These are phyloP conservation scores for Capsicum chinense DNA, from an alignment of 257 asterid species.

Conservation along the genomic window DNA sequence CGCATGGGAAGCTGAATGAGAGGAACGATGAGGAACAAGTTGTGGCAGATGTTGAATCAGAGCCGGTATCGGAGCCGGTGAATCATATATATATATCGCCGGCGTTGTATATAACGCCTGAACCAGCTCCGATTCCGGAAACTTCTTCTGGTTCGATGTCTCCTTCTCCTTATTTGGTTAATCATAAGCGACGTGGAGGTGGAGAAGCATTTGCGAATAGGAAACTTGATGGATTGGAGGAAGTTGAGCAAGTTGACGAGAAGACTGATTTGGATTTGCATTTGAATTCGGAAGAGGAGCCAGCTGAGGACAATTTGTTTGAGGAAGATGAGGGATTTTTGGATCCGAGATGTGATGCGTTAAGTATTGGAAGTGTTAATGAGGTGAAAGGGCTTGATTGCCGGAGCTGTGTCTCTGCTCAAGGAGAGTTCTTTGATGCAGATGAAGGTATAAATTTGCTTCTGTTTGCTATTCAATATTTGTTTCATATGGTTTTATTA, in stretches of 20 bases:
- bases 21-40: conserved; percentile 21
- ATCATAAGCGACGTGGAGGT: conserved; percentile 76
- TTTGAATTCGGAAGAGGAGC: conserved; percentile 13
- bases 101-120: conserved; percentile 74
- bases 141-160: conserved; percentile 46
- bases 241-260: conserved; percentile 16
- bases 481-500: neutral
- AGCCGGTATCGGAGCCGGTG: neutral
- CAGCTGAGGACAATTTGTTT: conserved; percentile 14
- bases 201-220: conserved; percentile 35
- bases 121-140: conserved; percentile 68
- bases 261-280: conserved; percentile 7
- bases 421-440: conserved; percentile 84
- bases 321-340: conserved; percentile 44
- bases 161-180: conserved; percentile 81
- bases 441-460: conserved; percentile 56
- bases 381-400: conserved; percentile 52
- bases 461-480: neutral
- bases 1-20: conserved; percentile 33
- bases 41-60: conserved; percentile 18
- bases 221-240: conserved; percentile 31
- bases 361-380: conserved; percentile 46
- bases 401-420: conserved; percentile 63
- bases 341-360: conserved; percentile 47
- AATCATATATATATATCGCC: conserved; percentile 79